phyloP scores from a whole-genome alignment of 2,329 filamentous ascomycete genomes.

The Blastomyces parvus region DNA sequence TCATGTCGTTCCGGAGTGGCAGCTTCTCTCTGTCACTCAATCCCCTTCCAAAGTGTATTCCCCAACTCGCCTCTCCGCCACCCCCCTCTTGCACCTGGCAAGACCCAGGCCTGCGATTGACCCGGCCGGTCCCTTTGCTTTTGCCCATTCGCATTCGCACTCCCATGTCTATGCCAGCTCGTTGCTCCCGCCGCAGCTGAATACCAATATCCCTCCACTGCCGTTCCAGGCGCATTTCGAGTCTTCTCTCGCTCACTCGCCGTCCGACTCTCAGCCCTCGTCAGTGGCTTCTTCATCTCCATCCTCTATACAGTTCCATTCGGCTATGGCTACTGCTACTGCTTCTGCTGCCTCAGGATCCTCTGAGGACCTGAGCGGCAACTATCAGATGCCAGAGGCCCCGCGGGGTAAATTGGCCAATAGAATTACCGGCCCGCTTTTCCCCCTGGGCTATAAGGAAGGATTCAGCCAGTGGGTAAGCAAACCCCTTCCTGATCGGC shows the following conservation, averaged over 20 bases:
- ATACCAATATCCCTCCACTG: constrained; percentile 5
- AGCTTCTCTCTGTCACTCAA: constrained; percentile 19
- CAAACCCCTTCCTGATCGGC: constrained; percentile 7
- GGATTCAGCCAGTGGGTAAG: constrained; percentile 72
- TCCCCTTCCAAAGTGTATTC: constrained; percentile 23
- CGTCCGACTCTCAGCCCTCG: constrained; percentile 4
- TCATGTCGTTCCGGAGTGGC: constrained; percentile 18
- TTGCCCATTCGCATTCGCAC: background rate
- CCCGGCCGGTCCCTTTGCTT: constrained; percentile 11
- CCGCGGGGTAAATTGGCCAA: constrained; percentile 25
- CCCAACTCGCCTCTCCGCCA: constrained; percentile 17
- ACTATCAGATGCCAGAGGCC: constrained; percentile 16
- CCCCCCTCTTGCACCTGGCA: constrained; percentile 19
- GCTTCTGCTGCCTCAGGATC: constrained; percentile 14
- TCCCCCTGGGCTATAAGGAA: constrained; percentile 85
- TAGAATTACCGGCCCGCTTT: constrained; percentile 43
- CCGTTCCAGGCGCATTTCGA: constrained; percentile 12
- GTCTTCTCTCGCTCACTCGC: constrained; percentile 12
- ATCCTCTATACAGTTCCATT: constrained; percentile 7
- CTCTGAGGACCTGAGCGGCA: constrained; percentile 22
- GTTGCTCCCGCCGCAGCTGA: background rate
- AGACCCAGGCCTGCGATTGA: constrained; percentile 20
- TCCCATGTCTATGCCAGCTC: background rate
- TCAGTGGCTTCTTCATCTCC: background rate
- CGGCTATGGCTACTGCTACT: constrained; percentile 14